Conservation (phyloP, 306 rosid genomes). For the Dalbergia cultrata region DNA sequence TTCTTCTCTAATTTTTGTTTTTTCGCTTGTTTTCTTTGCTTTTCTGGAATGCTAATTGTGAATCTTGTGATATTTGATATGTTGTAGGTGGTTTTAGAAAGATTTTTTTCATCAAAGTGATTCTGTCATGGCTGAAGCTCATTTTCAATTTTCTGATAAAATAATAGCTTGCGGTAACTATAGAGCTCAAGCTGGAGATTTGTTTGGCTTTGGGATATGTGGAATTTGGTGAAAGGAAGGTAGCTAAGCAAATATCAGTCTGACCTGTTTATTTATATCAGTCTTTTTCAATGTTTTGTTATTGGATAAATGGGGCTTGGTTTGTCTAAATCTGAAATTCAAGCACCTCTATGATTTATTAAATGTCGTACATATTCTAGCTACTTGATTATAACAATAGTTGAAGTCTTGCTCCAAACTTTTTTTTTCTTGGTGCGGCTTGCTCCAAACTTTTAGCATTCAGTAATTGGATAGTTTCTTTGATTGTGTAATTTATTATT, state of each 20-base stretch:
- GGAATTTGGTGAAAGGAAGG: constrained; percentile 50
- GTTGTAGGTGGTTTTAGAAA: constrained; percentile 55
- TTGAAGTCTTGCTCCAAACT: no score
- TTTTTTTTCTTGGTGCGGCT: no score
- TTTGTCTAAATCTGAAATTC: no score
- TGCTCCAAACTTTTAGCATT: no score
- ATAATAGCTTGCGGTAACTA: constrained; percentile 53
- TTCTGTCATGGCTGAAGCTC: constrained; percentile 56
- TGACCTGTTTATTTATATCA: constrained; percentile 34
- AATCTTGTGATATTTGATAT: constrained; percentile 56
- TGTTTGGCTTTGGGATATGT: constrained; percentile 52
- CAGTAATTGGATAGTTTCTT: no score
- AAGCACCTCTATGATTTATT: no score
- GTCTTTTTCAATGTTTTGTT: no score
- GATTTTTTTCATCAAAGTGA: constrained; percentile 59
- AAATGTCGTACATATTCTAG: no score
- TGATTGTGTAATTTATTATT: no score
- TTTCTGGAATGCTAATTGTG: constrained; percentile 60
- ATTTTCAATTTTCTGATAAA: constrained; percentile 51
- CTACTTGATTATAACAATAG: no score
- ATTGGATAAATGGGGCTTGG: no score
- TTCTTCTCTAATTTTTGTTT: constrained; percentile 20
- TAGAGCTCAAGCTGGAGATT: constrained; percentile 48
- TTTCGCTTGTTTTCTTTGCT: constrained; percentile 44
- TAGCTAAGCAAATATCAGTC: constrained; percentile 41